These are phyloP conservation scores for Paraphaeosphaeria sporulosa DNA, from an alignment of 2,329 filamentous ascomycete genomes.

Conservation along the genomic window DNA sequence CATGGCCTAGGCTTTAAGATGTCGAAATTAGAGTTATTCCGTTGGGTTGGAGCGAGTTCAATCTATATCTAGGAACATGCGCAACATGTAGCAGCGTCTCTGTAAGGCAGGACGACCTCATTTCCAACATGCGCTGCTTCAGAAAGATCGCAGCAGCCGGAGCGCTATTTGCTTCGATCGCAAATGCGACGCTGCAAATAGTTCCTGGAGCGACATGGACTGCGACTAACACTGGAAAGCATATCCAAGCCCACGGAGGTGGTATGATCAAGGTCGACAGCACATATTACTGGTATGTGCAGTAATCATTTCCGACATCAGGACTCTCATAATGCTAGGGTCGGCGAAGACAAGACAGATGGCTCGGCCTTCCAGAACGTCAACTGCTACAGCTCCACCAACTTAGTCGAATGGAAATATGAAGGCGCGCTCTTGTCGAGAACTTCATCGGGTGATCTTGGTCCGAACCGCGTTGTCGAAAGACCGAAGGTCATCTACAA, in stretches of 20 bases:
- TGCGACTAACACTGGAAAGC: constrained; percentile 56
- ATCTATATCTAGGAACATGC: not conserved
- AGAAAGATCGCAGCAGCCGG: constrained; percentile 13
- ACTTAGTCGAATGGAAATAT: constrained; percentile 66
- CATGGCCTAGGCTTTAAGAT: not conserved
- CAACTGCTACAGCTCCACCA: constrained; percentile 66
- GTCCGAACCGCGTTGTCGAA: constrained; percentile 69
- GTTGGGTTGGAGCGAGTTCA: not conserved
- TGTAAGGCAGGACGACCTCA: not conserved
- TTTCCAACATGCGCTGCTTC: constrained; percentile 30
- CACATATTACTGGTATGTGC: constrained; percentile 63
- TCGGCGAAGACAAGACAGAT: constrained; percentile 74
- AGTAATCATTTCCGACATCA: not conserved
- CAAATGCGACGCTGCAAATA: constrained; percentile 46
- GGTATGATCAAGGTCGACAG: constrained; percentile 66
- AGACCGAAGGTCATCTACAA: constrained; percentile 75
- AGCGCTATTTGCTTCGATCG: constrained; percentile 28
- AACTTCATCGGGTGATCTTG: constrained; percentile 63
- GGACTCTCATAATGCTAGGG: constrained; percentile 47
- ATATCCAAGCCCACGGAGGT: constrained; percentile 72
- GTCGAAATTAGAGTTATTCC: not conserved
- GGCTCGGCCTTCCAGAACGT: constrained; percentile 67
- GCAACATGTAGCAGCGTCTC: not conserved
- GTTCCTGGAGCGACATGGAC: constrained; percentile 52
- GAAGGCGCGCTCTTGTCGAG: constrained; percentile 66